These are phyloP conservation scores for Xylariaceae sp. DNA, from an alignment of 2,329 filamentous ascomycete genomes.

Conservation along the genomic window DNA sequence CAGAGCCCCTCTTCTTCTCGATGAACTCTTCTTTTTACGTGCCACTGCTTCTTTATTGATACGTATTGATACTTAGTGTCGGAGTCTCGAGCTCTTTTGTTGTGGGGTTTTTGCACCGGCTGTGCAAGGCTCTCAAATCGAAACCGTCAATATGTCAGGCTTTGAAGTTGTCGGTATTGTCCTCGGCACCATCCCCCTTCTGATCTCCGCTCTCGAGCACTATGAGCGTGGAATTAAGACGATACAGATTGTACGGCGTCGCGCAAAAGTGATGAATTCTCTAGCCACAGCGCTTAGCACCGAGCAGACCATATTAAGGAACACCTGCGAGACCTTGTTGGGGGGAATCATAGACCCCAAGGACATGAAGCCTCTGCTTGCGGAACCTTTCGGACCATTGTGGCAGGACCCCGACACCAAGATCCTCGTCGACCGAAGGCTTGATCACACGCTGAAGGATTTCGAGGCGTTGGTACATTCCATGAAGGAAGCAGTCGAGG, in stretches of 20 bases:
- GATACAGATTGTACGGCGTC: conserved; percentile 28
- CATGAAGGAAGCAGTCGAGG: conserved; percentile 33
- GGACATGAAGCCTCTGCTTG: conserved; percentile 41
- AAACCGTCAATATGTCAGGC: conserved; percentile 30
- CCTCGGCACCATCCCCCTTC: conserved; percentile 33
- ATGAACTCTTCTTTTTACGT: too few relatives aligned
- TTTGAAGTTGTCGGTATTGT: conserved; percentile 37
- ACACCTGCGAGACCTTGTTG: conserved; percentile 43
- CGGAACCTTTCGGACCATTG: conserved; percentile 36
- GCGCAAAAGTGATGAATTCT: conserved; percentile 32
- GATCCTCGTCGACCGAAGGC: conserved; percentile 30
- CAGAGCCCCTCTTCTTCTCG: conserved; percentile 1
- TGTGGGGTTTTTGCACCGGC: not conserved
- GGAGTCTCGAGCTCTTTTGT: not conserved
- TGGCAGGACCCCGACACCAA: conserved; percentile 36
- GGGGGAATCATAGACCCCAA: conserved; percentile 31
- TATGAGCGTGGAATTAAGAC: conserved; percentile 32
- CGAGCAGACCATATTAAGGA: conserved; percentile 38
- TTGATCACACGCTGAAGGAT: conserved; percentile 27
- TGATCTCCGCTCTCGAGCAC: conserved; percentile 33
- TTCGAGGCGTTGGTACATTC: conserved; percentile 38
- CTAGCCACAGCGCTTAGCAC: conserved; percentile 36
- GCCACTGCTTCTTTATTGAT: not conserved
- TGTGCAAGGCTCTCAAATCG: not conserved
- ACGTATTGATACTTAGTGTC: not conserved